Percentiles rank a stretch among this genome's conserved stretches.
Conservation (phyloP, 148 eudicot species). For the Vaccinium darrowii region DNA sequence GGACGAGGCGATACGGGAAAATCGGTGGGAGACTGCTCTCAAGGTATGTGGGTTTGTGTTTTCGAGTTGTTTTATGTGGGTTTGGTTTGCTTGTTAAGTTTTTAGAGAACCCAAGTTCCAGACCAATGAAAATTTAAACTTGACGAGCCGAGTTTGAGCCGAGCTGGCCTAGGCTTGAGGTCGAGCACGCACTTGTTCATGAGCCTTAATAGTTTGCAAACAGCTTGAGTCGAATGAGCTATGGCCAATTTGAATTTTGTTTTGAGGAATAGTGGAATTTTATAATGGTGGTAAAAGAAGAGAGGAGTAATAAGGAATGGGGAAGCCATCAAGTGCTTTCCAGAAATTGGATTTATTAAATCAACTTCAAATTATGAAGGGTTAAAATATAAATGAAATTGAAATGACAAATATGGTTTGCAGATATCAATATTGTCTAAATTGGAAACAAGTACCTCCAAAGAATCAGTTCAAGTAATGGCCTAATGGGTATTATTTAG, state of each 20-base stretch:
- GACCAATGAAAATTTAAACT: no score
- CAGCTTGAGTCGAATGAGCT: no score
- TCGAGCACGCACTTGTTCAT: no score
- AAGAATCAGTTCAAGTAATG: no score
- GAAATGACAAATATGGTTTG: background rate
- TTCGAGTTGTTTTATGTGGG: background rate
- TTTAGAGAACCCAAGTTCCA: no score
- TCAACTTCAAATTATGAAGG: no score
- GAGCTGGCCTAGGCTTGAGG: no score
- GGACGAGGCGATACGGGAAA: constrained; percentile 48
- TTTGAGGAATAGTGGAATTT: background rate
- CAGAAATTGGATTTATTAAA: no score
- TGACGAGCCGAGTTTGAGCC: no score
- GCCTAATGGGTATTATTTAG: background rate
- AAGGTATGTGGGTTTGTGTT: constrained; percentile 38
- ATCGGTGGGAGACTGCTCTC: constrained; percentile 75
- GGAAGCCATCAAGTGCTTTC: background rate
- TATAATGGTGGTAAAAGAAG: background rate
- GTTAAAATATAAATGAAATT: no score
- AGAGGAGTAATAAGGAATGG: background rate
- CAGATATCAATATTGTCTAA: background rate
- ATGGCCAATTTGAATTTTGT: background rate
- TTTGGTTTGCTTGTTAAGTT: background rate
- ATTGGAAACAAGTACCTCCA: background rate
- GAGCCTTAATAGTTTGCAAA: no score